A percentile compares a stretch with the other conserved stretches of the same genome.
phyloP scores from a whole-genome alignment of 164 flowering plant species.

The Chimonanthus praecox region DNA sequence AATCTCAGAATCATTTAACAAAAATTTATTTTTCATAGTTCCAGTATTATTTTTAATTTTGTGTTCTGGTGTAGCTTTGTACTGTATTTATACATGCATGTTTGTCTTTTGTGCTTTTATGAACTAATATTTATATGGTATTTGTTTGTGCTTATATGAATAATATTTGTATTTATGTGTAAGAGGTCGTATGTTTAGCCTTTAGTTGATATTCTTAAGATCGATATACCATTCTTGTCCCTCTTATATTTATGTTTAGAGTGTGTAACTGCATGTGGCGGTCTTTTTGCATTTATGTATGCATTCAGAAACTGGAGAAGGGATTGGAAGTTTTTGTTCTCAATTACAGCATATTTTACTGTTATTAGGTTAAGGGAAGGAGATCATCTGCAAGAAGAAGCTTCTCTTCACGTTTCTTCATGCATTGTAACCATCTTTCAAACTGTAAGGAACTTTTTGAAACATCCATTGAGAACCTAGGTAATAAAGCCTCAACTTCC shows the following conservation, averaged over 20 bases:
- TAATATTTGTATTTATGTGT: no score
- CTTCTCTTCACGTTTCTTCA: constrained; percentile 32
- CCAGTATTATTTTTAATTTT: no score
- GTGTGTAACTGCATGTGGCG: background rate
- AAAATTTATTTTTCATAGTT: background rate
- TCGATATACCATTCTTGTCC: background rate
- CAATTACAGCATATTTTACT: no score
- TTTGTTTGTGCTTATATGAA: no score
- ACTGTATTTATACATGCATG: background rate
- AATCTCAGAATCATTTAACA: background rate
- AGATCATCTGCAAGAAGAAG: no score
- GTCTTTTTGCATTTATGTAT: background rate
- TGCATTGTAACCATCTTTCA: constrained; percentile 27
- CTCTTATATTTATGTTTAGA: background rate
- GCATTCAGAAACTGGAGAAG: background rate
- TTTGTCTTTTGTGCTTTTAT: background rate
- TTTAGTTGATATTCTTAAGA: no score
- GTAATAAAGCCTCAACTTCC: constrained; percentile 10
- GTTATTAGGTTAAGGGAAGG: constrained; percentile 26
- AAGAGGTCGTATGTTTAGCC: no score
- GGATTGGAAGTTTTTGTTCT: background rate
- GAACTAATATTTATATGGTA: no score
- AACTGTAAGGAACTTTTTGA: constrained; percentile 29
- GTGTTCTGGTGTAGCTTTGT: background rate
- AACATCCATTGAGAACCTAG: constrained; percentile 17